Base-by-base conservation (phyloP, 768 basidiomycete species). In the Auricularia sp. region DNA sequence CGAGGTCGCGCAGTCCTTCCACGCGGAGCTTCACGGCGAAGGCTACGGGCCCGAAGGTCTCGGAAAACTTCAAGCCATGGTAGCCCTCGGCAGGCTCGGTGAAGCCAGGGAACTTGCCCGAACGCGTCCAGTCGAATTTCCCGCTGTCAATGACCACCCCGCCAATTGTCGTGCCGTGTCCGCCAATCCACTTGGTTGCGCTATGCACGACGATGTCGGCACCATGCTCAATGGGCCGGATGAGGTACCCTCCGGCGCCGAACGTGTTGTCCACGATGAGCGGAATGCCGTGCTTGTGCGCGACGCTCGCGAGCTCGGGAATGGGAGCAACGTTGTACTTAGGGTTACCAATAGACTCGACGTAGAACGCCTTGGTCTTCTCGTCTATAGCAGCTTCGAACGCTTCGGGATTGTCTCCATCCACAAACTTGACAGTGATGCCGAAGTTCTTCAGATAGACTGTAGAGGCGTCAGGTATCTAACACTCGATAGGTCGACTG, bases 131-230 rank as follows among this genome's bases (percentile, higher is more conserved):
- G 77, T 90, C 85, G 70, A 91, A 91, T 64, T 87, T 88, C 82
- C 88, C 89, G 8, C 82, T 80, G 72, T 91, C 89, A 59, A 92
- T 73, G 65, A 93, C 76, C 35, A 90, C 83, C 51, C 90, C 91
- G 3, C 80, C 89, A 59, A 93, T 88, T 29, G 87, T 88, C 0
- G 86, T 91, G 36, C 91, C 90, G 66, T 90, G 88, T 0, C 87
- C 87, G 12, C 87, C 86, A 39, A 91, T 90, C 91, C 90, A 93
- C 70, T 93, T 91, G 1, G 90, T 91, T 0, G 87, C 87, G 61
- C 85, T 87, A 72, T 91, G 86, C 18, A 90, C 86, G 65, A 91
- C 77, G 65, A 92, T 88, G 67, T 93, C 88, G 0, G 91, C 90
- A 14, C 91, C 91, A 68, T 83, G 80, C 29, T 85, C 80, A 66